These are phyloP conservation scores for Sugiyamaella pinicola DNA, from an alignment of 1,139 yeast genomes.

Conservation along the genomic window DNA sequence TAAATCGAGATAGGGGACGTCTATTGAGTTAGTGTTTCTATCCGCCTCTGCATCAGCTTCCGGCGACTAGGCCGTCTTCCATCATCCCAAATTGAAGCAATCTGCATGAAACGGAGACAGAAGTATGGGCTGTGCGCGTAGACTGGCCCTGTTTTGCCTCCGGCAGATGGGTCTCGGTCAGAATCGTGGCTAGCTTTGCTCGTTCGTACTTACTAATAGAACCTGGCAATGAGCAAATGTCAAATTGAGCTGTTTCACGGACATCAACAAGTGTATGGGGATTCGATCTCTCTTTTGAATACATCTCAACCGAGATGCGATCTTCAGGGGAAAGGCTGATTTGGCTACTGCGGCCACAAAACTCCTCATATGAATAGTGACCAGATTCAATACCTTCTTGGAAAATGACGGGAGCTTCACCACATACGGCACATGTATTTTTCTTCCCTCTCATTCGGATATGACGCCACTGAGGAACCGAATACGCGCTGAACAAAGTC, in stretches of 20 bases:
- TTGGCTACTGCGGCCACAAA: slow-evolving; percentile 68
- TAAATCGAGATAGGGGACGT: slow-evolving; percentile 23
- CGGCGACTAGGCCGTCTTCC: too few relatives aligned
- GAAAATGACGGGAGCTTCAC: slow-evolving; percentile 52
- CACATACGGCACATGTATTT: slow-evolving; percentile 64
- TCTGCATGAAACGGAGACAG: too few relatives aligned
- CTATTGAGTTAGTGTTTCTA: slow-evolving; percentile 17
- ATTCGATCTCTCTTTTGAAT: slow-evolving; percentile 7
- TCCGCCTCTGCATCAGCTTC: too few relatives aligned
- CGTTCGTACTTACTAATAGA: slow-evolving; percentile 59
- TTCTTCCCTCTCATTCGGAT: slow-evolving; percentile 81
- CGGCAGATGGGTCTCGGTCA: too few relatives aligned
- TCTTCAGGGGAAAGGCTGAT: slow-evolving; percentile 45
- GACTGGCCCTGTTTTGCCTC: too few relatives aligned
- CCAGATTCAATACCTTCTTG: slow-evolving; percentile 50
- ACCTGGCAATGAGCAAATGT: slow-evolving; percentile 60
- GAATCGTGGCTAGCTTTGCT: slow-evolving; percentile 2
- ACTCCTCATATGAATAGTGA: slow-evolving; percentile 61
- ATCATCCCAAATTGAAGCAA: too few relatives aligned
- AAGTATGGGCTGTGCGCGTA: too few relatives aligned
- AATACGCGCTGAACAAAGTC: slow-evolving; percentile 70
- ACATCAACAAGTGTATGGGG: slow-evolving; percentile 65
- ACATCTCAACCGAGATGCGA: slow-evolving; percentile 51
- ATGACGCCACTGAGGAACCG: slow-evolving; percentile 66
- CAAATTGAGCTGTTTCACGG: slow-evolving; percentile 75